phyloP scores from a whole-genome alignment of 768 basidiomycete genomes.

The Floccularia luteovirens region DNA sequence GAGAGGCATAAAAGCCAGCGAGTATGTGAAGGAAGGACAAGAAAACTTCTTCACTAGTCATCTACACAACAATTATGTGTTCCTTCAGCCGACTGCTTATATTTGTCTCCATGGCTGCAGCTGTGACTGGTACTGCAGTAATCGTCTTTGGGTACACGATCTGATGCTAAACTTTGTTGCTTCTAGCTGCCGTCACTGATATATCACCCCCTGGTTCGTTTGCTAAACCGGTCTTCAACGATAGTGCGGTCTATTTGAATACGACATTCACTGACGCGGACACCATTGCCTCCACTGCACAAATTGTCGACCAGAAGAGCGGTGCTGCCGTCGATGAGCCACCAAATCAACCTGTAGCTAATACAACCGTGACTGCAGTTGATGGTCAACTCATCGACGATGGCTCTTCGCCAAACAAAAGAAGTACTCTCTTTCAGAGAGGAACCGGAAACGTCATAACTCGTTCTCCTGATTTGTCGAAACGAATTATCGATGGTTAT shows the following conservation, averaged over 20 bases:
- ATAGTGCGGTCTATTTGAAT: constrained; percentile 12
- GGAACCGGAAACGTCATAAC: too few species aligned
- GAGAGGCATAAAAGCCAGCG: too few species aligned
- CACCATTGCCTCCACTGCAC: constrained; percentile 25
- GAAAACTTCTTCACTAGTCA: too few species aligned
- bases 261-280: constrained; percentile 21
- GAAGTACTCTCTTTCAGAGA: too few species aligned
- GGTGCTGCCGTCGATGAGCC: constrained; percentile 18
- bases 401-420: constrained; percentile 7
- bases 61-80: too few species aligned
- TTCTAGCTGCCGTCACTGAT: constrained; percentile 13
- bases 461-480: constrained; percentile 7
- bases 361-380: constrained; percentile 33
- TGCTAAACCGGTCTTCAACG: constrained; percentile 14
- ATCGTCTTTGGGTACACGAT: neutral
- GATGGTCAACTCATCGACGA: constrained; percentile 29
- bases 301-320: constrained; percentile 30
- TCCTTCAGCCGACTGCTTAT: constrained; percentile 8
- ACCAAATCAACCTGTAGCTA: constrained; percentile 26
- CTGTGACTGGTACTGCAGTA: constrained; percentile 14
- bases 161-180: neutral
- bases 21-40: too few species aligned
- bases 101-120: constrained; percentile 12
- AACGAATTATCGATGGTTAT: constrained; percentile 21
- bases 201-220: constrained; percentile 17